A percentile compares a stretch with the other conserved stretches of the same genome.
Evolutionary conservation across 2,329 filamentous ascomycete genomes (phyloP).

Genomic region (Sarocladium brachiariae): DNA sequence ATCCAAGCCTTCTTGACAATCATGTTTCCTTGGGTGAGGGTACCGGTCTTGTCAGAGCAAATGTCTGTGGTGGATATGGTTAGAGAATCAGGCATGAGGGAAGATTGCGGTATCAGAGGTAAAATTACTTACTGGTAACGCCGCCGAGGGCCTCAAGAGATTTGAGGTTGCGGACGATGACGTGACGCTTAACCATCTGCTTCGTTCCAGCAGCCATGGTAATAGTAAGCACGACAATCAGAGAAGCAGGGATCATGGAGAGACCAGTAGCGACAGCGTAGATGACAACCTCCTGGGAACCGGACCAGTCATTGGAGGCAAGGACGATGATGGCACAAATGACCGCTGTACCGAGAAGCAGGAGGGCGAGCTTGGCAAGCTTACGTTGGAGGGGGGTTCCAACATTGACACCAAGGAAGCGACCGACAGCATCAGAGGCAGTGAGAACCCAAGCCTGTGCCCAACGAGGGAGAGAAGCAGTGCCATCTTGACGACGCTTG

Average conservation of each 20-base stretch:
- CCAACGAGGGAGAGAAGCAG: constrained; percentile 46
- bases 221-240: constrained; percentile 49
- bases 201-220: constrained; percentile 50
- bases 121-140: constrained; percentile 33
- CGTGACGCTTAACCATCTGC: constrained; percentile 44
- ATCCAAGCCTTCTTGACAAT: constrained; percentile 54
- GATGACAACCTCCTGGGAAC: constrained; percentile 52
- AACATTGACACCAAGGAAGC: constrained; percentile 60
- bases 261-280: constrained; percentile 41
- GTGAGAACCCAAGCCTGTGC: constrained; percentile 40
- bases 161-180: constrained; percentile 45
- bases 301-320: constrained; percentile 53
- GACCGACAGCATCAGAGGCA: constrained; percentile 49
- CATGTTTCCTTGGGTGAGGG: constrained; percentile 58
- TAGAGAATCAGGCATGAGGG: background rate
- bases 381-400: constrained; percentile 65
- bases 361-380: constrained; percentile 58
- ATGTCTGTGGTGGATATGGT: constrained; percentile 25
- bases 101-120: background rate
- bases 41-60: constrained; percentile 52
- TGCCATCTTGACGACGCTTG: constrained; percentile 44
- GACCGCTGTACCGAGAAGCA: constrained; percentile 61
- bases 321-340: constrained; percentile 64
- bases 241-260: constrained; percentile 44
- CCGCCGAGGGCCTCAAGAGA: constrained; percentile 54